A percentile compares a stretch with the other conserved stretches of the same genome.
phyloP scores from a whole-genome alignment of 768 basidiomycete genomes.

The Trametes villosa region DNA sequence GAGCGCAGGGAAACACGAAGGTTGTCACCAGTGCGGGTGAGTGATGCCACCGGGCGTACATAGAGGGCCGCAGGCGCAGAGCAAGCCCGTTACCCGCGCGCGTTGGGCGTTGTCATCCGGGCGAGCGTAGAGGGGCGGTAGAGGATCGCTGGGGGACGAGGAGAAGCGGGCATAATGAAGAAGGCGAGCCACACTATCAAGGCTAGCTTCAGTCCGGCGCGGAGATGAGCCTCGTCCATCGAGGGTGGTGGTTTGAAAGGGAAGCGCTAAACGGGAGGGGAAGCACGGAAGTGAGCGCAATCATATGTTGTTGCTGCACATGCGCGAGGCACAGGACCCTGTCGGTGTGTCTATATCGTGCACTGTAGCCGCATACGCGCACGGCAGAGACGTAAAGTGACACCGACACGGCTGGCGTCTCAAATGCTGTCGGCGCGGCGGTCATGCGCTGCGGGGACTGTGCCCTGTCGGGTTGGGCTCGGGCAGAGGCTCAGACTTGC shows the following conservation, averaged over 20 bases:
- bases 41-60: slow-evolving; percentile 3
- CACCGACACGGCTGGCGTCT: not conserved
- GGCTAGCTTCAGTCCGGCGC: not conserved
- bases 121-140: slow-evolving; percentile 12
- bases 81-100: not conserved
- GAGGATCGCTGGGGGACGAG: slow-evolving; percentile 12
- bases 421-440: not conserved
- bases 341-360: not conserved
- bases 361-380: not conserved
- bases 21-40: not conserved
- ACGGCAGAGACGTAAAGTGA: not conserved
- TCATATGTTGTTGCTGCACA: slow-evolving; percentile 17
- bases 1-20: slow-evolving; percentile 3
- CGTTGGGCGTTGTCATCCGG: slow-evolving; percentile 3
- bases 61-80: slow-evolving; percentile 4
- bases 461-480: slow-evolving; percentile 10
- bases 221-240: slow-evolving; percentile 6
- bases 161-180: slow-evolving; percentile 8
- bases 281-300: slow-evolving; percentile 6
- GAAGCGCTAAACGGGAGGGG: not conserved
- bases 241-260: not conserved
- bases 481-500: slow-evolving; percentile 6
- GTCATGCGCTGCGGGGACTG: not conserved
- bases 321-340: not conserved
- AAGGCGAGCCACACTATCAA: slow-evolving; percentile 1